These are phyloP conservation scores for Metschnikowia santaceciliae DNA, from an alignment of 805 yeast genomes.

Conservation along the genomic window DNA sequence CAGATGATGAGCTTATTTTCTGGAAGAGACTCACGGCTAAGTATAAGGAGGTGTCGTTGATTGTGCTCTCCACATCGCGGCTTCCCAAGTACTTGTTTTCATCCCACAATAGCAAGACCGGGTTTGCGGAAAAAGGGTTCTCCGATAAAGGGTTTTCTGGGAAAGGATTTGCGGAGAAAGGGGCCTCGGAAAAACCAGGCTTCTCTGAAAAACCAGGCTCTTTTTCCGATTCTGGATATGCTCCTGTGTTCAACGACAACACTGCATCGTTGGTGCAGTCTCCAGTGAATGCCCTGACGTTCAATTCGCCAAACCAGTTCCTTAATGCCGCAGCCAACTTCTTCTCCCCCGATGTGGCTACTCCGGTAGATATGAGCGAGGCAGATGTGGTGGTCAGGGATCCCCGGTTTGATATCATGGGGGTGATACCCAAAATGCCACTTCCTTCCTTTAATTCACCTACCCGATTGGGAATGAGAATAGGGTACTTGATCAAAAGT, in stretches of 20 bases:
- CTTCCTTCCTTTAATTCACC: conserved; percentile 69
- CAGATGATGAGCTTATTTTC: conserved; percentile 76
- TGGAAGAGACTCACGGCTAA: conserved; percentile 71
- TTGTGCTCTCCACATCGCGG: conserved; percentile 66
- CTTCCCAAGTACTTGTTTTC: conserved; percentile 45
- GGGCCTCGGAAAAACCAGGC: no score
- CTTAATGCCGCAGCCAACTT: conserved; percentile 30
- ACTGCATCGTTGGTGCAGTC: conserved; percentile 5
- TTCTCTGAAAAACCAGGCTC: no score
- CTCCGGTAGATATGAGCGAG: conserved; percentile 9
- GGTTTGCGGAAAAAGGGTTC: no score
- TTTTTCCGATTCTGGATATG: conserved; percentile 4
- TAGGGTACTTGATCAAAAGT: conserved; percentile 61
- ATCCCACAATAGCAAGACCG: conserved; percentile 7
- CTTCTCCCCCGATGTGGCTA: conserved; percentile 27
- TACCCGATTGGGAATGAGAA: conserved; percentile 62
- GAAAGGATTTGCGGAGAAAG: no score
- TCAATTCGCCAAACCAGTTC: conserved; percentile 38
- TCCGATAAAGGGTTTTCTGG: no score
- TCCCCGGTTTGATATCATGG: conserved; percentile 49
- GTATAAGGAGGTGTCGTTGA: conserved; percentile 52
- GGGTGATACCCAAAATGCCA: conserved; percentile 54
- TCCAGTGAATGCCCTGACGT: conserved; percentile 22
- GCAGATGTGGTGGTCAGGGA: conserved; percentile 40
- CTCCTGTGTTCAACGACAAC: neutral